These are phyloP conservation scores for Kwoniella newhampshirensis DNA, from an alignment of 768 basidiomycete species.

Conservation along the genomic window DNA sequence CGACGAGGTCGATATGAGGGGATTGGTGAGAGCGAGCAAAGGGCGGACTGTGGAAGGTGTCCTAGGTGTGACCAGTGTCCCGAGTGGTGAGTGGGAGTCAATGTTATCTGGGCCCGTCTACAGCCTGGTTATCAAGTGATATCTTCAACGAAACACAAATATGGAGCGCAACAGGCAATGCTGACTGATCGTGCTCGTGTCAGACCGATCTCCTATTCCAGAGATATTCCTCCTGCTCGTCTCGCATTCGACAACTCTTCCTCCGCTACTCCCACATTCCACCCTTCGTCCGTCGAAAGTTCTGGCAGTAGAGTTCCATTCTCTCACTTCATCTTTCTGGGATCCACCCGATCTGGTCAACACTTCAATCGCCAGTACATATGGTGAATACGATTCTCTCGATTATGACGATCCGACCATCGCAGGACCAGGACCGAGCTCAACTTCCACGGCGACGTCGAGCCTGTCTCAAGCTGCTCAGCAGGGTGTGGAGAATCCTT, in stretches of 20 bases:
- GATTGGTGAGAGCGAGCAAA: conserved; percentile 67
- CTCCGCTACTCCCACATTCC: conserved; percentile 60
- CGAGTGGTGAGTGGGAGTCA: conserved; percentile 42
- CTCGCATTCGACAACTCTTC: conserved; percentile 69
- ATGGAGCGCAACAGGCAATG: neutral
- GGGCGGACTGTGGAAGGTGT: conserved; percentile 73
- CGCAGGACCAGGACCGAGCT: conserved; percentile 4
- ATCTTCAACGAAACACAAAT: neutral
- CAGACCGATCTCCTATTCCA: conserved; percentile 43
- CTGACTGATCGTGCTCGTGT: conserved; percentile 6
- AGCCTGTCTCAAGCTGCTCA: conserved; percentile 51
- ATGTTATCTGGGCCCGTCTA: neutral
- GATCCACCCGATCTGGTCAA: conserved; percentile 60
- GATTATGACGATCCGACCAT: conserved; percentile 31
- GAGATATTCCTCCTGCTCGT: conserved; percentile 78
- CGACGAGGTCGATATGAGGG: conserved; percentile 67
- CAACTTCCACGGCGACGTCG: conserved; percentile 44
- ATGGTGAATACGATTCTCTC: conserved; percentile 4
- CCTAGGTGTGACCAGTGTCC: conserved; percentile 61
- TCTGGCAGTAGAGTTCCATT: conserved; percentile 84
- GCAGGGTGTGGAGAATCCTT: conserved; percentile 75
- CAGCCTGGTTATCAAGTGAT: neutral
- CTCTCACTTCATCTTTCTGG: conserved; percentile 78
- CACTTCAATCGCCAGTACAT: too few species aligned
- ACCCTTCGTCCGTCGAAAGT: conserved; percentile 66